A percentile compares a stretch with the other conserved stretches of the same genome.
phyloP scores from a whole-genome alignment of 1,139 yeast genomes.

The Suhomyces anneliseae region DNA sequence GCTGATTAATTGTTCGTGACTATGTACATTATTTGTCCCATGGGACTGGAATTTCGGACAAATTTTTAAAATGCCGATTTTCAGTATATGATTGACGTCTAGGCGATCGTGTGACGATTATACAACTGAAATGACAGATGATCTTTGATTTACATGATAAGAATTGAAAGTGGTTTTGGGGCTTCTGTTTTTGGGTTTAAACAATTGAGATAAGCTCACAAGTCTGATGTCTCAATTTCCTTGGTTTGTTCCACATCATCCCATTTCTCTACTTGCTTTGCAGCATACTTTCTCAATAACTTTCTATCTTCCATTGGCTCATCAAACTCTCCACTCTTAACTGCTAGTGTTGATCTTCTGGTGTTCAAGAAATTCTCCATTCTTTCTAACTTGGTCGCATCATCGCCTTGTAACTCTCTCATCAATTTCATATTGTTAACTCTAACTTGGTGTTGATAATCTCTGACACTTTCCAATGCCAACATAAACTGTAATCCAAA shows the following conservation, averaged over 20 bases:
- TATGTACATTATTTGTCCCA: too few species aligned
- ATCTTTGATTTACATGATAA: too few species aligned
- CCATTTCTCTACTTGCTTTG: conserved; percentile 24
- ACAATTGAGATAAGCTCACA: too few species aligned
- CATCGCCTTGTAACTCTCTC: conserved; percentile 49
- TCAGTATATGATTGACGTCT: too few species aligned
- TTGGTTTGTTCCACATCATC: conserved; percentile 4
- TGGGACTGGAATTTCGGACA: too few species aligned
- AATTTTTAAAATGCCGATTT: too few species aligned
- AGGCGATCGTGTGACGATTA: too few species aligned
- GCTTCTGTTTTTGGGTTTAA: too few species aligned
- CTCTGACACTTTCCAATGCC: conserved; percentile 39
- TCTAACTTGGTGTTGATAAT: conserved; percentile 29
- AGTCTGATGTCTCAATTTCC: background rate
- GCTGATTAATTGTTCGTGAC: too few species aligned
- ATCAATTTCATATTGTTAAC: conserved; percentile 47
- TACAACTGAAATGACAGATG: too few species aligned
- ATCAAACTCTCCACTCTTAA: conserved; percentile 19
- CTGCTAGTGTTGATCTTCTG: conserved; percentile 41
- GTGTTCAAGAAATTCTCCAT: conserved; percentile 61
- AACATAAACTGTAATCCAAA: conserved; percentile 46
- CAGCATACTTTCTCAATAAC: conserved; percentile 36
- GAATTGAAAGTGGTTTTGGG: too few species aligned
- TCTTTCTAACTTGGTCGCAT: conserved; percentile 39
- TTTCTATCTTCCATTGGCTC: conserved; percentile 24